Evolutionary conservation across 2,329 filamentous ascomycete species (phyloP), one percentile per base, ranked within the genome.

Genomic region (Cordyceps fumosorosea): DNA sequence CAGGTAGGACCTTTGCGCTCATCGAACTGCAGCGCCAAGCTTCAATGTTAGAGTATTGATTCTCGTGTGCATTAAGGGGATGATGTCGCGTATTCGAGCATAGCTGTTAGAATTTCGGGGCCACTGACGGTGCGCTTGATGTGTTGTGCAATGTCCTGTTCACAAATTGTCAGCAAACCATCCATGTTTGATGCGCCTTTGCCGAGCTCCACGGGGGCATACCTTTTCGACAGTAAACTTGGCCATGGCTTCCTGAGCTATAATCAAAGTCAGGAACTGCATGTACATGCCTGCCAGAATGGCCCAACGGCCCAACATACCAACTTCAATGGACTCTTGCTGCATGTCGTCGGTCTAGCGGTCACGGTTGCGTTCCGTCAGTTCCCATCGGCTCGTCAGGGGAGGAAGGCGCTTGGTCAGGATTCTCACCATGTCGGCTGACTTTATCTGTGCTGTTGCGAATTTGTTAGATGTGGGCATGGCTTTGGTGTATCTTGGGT

Each of bases 1-100:
- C 93, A 99, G 75, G 95, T 99, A 66, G 93, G 93, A 42, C 95
- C 95, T 81, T 97, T 97, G 74, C 93, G 89, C 72, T 91, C 90
- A 76, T 99, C 95, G 72, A 99, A 98, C 93, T 98, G 71, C 50
- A 45, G n/a, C 11, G 18, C 20, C 50, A 53, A 29, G 48, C 4
- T 6, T 20, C 2, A n/a, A n/a, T 53, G 51, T 50, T 29, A 62
- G 40, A 54, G 37, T 7, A 22, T 47, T 44, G 1, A 32, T 24
- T 34, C 22, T 12, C 20, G 5, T 11, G 1, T 20, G 10, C 18
- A 3, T 20, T 8, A 32, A 52, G 10, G 16, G 12, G 0, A 26
- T 18, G 40, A 5, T 12, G 22, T 32, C 16, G 16, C 2, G 3
- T 24, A 32, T 52, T 51, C 26, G 26, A n/a, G 7, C 18, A 12